Percentiles rank a stretch among this genome's conserved stretches.
Conservation (phyloP, 257 asterid species). For the Primulina eburnea region DNA sequence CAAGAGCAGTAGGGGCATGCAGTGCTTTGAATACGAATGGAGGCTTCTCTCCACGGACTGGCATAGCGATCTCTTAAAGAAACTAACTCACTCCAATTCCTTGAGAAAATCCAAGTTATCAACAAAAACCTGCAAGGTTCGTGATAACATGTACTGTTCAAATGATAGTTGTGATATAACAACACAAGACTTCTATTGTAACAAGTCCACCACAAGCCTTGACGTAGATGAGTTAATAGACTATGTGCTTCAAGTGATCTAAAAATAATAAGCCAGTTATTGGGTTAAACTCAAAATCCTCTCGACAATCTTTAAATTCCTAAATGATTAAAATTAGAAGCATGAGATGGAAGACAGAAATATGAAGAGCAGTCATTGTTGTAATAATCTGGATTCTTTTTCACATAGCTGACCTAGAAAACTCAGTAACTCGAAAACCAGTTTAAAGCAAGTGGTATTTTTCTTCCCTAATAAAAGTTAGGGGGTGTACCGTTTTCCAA, state of each 20-base stretch:
- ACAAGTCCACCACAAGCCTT: background rate
- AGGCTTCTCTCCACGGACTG: slow-evolving; percentile 13
- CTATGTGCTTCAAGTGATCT: background rate
- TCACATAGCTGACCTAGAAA: background rate
- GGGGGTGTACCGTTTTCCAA: slow-evolving; percentile 74
- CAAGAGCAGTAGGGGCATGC: slow-evolving; percentile 9
- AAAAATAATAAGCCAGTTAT: background rate
- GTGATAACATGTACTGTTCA: background rate
- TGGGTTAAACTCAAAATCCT: background rate
- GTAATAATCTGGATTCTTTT: background rate
- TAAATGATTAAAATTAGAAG: slow-evolving; percentile 2
- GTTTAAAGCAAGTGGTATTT: background rate
- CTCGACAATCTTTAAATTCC: background rate
- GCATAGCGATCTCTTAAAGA: slow-evolving; percentile 1
- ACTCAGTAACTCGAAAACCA: background rate
- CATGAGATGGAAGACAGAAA: background rate
- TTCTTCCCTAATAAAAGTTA: slow-evolving; percentile 9
- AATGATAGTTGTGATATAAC: background rate
- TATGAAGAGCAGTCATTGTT: slow-evolving; percentile 1
- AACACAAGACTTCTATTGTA: background rate
- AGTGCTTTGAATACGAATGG: slow-evolving; percentile 7
- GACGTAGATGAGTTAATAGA: background rate
- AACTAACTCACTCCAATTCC: slow-evolving; percentile 60
- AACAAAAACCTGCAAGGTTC: slow-evolving; percentile 72
- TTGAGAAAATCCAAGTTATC: slow-evolving; percentile 85